Conservation (phyloP, 768 basidiomycete genomes). For the Hebeloma cylindrosporum region DNA sequence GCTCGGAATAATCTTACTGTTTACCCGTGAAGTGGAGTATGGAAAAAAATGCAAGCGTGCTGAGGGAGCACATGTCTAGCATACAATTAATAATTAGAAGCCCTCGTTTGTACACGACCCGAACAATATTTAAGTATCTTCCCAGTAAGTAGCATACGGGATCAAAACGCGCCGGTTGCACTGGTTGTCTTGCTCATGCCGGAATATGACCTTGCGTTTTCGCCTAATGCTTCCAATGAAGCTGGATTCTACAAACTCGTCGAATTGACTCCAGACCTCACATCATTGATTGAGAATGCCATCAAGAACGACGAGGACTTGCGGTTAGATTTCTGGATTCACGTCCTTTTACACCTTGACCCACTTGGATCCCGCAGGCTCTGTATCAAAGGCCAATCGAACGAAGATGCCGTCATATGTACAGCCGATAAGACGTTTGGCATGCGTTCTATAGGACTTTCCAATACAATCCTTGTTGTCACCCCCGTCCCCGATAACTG, state of each 20-base stretch:
- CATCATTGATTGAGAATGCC: slow-evolving; percentile 57
- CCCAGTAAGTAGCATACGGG: too few species aligned
- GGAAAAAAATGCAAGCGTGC: slow-evolving; percentile 8
- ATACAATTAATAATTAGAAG: slow-evolving; percentile 22
- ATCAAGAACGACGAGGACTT: slow-evolving; percentile 29
- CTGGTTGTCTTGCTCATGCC: too few species aligned
- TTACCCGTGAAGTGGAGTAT: slow-evolving; percentile 12
- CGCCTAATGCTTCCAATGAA: slow-evolving; percentile 46
- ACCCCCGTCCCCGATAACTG: slow-evolving; percentile 44
- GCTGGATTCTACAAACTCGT: slow-evolving; percentile 64
- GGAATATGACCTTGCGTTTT: slow-evolving; percentile 53
- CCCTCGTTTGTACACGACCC: slow-evolving; percentile 14
- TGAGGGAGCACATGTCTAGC: slow-evolving; percentile 12
- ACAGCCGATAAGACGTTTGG: slow-evolving; percentile 78
- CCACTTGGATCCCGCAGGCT: slow-evolving; percentile 47
- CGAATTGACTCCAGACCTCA: slow-evolving; percentile 73
- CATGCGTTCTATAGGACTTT: slow-evolving; percentile 83
- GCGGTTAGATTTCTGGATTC: slow-evolving; percentile 11
- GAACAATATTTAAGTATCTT: slow-evolving; percentile 9
- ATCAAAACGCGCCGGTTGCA: too few species aligned
- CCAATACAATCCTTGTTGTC: slow-evolving; percentile 82
- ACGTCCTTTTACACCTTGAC: slow-evolving; percentile 5
- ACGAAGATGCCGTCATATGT: slow-evolving; percentile 90
- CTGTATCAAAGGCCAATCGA: slow-evolving; percentile 75
- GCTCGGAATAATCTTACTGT: slow-evolving; percentile 14